Evolutionary conservation across 2,329 filamentous ascomycete genomes (phyloP).

Genomic region (Penicillium sp.): DNA sequence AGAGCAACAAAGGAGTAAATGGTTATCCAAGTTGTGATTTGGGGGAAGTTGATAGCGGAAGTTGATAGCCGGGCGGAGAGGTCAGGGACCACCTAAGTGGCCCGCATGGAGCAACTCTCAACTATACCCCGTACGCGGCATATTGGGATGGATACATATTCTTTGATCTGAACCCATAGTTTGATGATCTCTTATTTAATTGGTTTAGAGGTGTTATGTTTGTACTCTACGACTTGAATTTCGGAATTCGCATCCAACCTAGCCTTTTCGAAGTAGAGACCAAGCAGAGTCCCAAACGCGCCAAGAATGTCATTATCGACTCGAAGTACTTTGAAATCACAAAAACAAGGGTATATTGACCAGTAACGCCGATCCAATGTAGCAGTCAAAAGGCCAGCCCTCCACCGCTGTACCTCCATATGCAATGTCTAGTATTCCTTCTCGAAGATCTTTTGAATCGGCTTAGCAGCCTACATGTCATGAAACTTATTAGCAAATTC

Average conservation of each 20-base stretch:
- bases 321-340: conserved; percentile 5
- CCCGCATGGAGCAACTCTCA: conserved; percentile 1
- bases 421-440: conserved; percentile 55
- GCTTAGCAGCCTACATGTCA: conserved; percentile 69
- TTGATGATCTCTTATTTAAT: neutral
- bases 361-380: conserved; percentile 25
- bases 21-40: conserved; percentile 12
- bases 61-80: conserved; percentile 22
- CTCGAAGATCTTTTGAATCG: conserved; percentile 81
- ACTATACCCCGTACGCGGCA: neutral
- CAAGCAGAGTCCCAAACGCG: neutral
- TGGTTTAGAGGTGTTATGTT: neutral
- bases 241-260: neutral
- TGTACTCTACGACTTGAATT: neutral
- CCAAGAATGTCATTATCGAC: neutral
- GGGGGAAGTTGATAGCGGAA: conserved; percentile 14
- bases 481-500: conserved; percentile 9
- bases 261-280: neutral
- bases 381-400: conserved; percentile 10
- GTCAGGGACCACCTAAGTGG: conserved; percentile 8
- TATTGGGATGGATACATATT: neutral
- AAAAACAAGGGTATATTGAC: conserved; percentile 28
- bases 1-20: conserved; percentile 7
- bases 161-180: neutral
- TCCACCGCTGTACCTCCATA: conserved; percentile 5